Conservation (phyloP, 495 filamentous ascomycete genomes). For the Lasiosphaeria hispida region DNA sequence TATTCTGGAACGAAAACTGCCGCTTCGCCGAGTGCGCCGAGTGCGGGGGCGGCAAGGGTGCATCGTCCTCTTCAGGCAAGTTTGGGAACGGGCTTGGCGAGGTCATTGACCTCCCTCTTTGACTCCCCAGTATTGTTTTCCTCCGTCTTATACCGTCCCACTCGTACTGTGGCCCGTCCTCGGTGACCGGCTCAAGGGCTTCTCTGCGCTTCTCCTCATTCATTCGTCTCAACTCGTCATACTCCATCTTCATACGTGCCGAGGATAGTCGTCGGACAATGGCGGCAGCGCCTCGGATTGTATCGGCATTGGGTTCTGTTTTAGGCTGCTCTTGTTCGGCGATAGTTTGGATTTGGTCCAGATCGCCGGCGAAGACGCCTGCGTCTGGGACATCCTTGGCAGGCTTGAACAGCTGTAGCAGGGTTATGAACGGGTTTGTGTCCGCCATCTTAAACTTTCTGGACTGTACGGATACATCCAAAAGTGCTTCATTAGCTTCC, state of each 20-base stretch:
- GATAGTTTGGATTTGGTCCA: constrained; percentile 92
- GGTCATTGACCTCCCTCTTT: constrained; percentile 34
- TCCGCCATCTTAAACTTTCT: too few species aligned
- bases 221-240: constrained; percentile 74
- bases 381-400: constrained; percentile 95
- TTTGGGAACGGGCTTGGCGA: constrained; percentile 36
- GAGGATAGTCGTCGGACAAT: constrained; percentile 82
- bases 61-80: constrained; percentile 31
- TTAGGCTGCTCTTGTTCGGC: constrained; percentile 93
- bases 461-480: too few species aligned
- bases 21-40: constrained; percentile 58
- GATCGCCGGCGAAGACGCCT: constrained; percentile 86
- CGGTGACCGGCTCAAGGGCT: constrained; percentile 66
- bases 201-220: constrained; percentile 74
- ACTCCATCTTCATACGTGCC: constrained; percentile 72
- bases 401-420: constrained; percentile 95
- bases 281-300: constrained; percentile 87
- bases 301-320: constrained; percentile 92
- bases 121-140: constrained; percentile 63
- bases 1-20: constrained; percentile 89
- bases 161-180: constrained; percentile 66
- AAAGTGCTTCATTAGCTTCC: too few species aligned
- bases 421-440: too few species aligned
- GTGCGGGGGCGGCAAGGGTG: constrained; percentile 52
- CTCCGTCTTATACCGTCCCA: constrained; percentile 91